These are phyloP conservation scores for Paraurostyla sp. DNA, from an alignment of 73 alveolate genomes.

Conservation along the genomic window DNA sequence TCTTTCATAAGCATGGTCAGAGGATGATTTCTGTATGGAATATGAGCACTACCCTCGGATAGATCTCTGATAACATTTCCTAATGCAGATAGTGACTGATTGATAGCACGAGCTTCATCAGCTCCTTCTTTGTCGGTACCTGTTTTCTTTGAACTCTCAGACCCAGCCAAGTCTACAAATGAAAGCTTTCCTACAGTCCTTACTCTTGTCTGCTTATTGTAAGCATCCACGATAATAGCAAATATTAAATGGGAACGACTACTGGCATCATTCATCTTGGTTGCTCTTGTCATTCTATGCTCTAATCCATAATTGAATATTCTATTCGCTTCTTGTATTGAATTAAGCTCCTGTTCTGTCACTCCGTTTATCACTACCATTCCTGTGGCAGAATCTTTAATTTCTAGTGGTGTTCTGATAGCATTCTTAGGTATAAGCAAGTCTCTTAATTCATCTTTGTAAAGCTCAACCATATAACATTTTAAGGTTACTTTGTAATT, in stretches of 20 bases:
- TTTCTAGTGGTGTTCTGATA: slow-evolving; percentile 53
- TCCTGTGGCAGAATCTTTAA: slow-evolving; percentile 70
- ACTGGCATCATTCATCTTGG: slow-evolving; percentile 58
- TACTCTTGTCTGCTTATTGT: slow-evolving; percentile 11
- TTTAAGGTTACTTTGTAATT: slow-evolving; percentile 41
- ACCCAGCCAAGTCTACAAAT: slow-evolving; percentile 72
- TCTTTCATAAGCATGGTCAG: slow-evolving; percentile 87
- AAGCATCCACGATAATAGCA: slow-evolving; percentile 40
- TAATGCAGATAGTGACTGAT: slow-evolving; percentile 83
- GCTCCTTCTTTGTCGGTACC: background rate
- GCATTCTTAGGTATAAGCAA: slow-evolving; percentile 65
- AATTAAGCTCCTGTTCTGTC: background rate
- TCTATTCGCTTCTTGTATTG: slow-evolving; percentile 55
- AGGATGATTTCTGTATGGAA: slow-evolving; percentile 85
- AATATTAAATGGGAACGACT: slow-evolving; percentile 64
- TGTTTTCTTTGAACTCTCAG: slow-evolving; percentile 44
- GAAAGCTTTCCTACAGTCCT: slow-evolving; percentile 56
- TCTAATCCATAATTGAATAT: slow-evolving; percentile 70
- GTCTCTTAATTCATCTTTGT: slow-evolving; percentile 73
- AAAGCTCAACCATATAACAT: slow-evolving; percentile 87
- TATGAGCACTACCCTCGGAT: slow-evolving; percentile 47
- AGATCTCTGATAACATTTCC: slow-evolving; percentile 80
- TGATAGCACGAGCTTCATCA: slow-evolving; percentile 79
- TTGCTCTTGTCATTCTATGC: slow-evolving; percentile 29
- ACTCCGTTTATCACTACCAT: slow-evolving; percentile 64